Base-by-base conservation (phyloP, 768 basidiomycete genomes). In the Pleurotus platypus region DNA sequence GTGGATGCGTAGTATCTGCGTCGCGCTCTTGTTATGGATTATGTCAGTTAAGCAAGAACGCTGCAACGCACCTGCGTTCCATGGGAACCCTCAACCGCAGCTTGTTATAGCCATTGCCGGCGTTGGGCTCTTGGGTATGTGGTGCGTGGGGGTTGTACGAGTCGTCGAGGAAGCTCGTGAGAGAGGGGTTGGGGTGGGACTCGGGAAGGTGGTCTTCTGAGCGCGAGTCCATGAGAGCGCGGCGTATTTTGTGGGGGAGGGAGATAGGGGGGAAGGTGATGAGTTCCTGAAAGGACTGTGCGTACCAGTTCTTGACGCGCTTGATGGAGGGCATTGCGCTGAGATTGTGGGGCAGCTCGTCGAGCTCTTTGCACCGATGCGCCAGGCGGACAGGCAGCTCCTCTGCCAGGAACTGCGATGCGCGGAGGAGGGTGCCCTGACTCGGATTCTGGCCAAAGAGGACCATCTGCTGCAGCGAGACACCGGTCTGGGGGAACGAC, bases 301-400 rank as follows among this genome's bases (percentile, higher is more conserved):
- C 96, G 70, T 99, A 99, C 97, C 97, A 99, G 66, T 96, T 89
- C 76, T 94, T 95, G 58, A 99, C 92, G 68, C 91, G 94, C 57
- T 86, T 84, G 61, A 99, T 98, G 39, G 89, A 90, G 0, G 89
- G 85, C 96, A 97, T 97, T 47, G 83, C 82, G 64, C 86, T 87
- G 50, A 99, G 79, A 56, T 92, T 89, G 72, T 98, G 91, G 0
- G 97, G 97, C 3, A 99, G 80, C 62, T 91, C 86, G 63, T 98
- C 94, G 26, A 99, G 83, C 72, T 99, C 97, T 69, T 94, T 94
- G 18, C 96, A 95, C 24, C 97, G 84, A 69, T 99, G 97, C 0
- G 94, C 94, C n/a, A 99, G 81, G 15, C 97, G 86, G 3, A 99
- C 90, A 0, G 96, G 97, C 0, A 99, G 78, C 66, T 99, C 95